Evolutionary conservation across 345 rosid genomes (phyloP), one percentile per base, ranked within the genome.

Genomic region (Populus deltoides): DNA sequence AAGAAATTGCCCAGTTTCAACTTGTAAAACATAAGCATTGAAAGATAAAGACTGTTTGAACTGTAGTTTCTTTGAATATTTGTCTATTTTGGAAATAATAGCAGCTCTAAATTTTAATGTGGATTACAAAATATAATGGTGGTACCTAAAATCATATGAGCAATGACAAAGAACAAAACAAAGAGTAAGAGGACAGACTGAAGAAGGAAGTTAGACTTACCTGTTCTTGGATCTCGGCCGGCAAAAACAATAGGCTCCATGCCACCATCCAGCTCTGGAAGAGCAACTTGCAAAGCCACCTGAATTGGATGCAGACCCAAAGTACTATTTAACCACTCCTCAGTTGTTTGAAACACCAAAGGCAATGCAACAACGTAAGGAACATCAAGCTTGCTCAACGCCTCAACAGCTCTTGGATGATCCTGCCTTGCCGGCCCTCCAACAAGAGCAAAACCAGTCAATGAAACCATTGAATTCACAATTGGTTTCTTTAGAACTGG

Each of bases 391-490:
- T 93, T 96, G 78, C 20, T 91, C 84, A 96, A 71, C 12, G 95
- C 99, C 88, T 96, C 94, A 27, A 96, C 78, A 39, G 99, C 99
- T 87, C 98, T 89, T 0, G 97, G 97, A 82, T 96, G 99, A 70
- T 96, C 99, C 85, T 96, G 98, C 91, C 98, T 92, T 25, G 99
- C 98, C 6, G 99, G 99, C 61, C 99, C 99, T 51, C 99, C 99
- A 55, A 96, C 99, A 49, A 96, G 93, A 62, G 99, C 99, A 77
- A 96, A 96, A 7, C 99, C 98, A 22, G 99, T 96, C 78, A 96
- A 84, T 4, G 98, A 93, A 22, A 96, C 77, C 55, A 76, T 97
- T 7, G 98, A 90, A 84, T 96, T 86, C 68, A 96, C 85, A 70
- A 90, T 88, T 2, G 99, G 86, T 74, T 82, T 88, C 87, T 90